Base-by-base conservation (phyloP, 129 eudicot species). In the Flaveria brownii region DNA sequence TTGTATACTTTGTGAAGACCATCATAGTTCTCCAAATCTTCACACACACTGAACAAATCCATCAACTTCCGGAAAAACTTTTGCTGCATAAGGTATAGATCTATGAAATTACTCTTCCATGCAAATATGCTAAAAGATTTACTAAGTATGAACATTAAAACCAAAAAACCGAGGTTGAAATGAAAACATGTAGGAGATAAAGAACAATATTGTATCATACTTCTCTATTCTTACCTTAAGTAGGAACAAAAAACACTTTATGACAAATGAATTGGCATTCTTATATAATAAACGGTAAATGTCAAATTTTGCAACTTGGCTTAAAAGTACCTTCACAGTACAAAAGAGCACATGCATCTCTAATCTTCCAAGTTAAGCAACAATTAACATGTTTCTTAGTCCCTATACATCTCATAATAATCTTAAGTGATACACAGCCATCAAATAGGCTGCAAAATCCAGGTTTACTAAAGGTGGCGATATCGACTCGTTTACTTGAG, bases 61-160 rank as follows among this genome's bases (percentile, higher is more conserved):
- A 93, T 90, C 88, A 93, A 84, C 97, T 88, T 93, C 82, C 75
- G 78, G 70, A 93, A 78, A 88, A 93, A 93, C 71, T 79, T 87
- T 86, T 85, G 91, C 98, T 93, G 92, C 89, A 77, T 43, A 17
- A 18, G 62, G 36, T 65, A 70, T 57, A 78, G 73, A 50, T 46
- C 2, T 42, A 61, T 23, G 12, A 66, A 82, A 43, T 25, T 66
- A 67, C 17, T 51, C 43, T 50, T 51, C 55, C 72, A 65, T 30
- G 43, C 59, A 77, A 39, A 22, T 17, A 22, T 60, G 51, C 16
- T 49, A 49, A 56, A 69, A 43, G 23, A 45, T 78, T 39, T 26
- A 78, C 62, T 6, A 46, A 46, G 41, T 56, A 18, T 56, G 33
- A 68, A 55, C 59, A 43, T n/a, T 42, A 33, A 50, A 68, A 56